phyloP scores from a whole-genome alignment of 257 asterid species.

The Solanum pinnatisectum region DNA sequence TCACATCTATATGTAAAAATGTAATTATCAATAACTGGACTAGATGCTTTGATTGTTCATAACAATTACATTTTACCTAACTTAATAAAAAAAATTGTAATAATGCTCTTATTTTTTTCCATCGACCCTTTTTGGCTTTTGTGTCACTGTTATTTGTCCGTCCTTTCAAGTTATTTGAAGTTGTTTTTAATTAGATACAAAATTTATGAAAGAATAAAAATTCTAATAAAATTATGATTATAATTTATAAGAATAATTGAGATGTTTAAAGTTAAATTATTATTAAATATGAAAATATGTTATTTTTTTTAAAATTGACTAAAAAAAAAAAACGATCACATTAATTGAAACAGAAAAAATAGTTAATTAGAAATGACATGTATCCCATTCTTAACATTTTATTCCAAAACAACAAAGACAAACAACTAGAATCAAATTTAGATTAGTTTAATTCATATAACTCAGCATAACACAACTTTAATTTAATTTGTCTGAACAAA shows the following conservation, averaged over 20 bases:
- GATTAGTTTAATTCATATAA: neutral
- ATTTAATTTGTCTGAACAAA: neutral
- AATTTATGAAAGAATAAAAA: neutral
- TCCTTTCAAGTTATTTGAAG: neutral
- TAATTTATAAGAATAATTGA: neutral
- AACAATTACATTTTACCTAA: neutral
- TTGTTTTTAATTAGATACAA: neutral
- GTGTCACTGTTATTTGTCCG: neutral
- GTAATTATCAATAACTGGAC: neutral
- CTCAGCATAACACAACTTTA: neutral
- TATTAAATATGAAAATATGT: neutral
- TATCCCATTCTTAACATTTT: neutral
- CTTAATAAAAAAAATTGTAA: too few species aligned
- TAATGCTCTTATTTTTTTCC: neutral
- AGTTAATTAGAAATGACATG: neutral
- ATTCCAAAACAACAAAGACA: neutral
- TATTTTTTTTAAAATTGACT: accelerated
- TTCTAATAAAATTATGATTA: neutral
- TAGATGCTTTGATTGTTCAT: neutral
- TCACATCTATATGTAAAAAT: neutral
- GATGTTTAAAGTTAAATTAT: neutral
- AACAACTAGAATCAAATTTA: neutral
- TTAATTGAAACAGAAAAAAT: neutral
- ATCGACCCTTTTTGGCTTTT: neutral
- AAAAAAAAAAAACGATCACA: neutral